phyloP scores from a whole-genome alignment of 495 filamentous ascomycete genomes.

The Daldinia loculata region DNA sequence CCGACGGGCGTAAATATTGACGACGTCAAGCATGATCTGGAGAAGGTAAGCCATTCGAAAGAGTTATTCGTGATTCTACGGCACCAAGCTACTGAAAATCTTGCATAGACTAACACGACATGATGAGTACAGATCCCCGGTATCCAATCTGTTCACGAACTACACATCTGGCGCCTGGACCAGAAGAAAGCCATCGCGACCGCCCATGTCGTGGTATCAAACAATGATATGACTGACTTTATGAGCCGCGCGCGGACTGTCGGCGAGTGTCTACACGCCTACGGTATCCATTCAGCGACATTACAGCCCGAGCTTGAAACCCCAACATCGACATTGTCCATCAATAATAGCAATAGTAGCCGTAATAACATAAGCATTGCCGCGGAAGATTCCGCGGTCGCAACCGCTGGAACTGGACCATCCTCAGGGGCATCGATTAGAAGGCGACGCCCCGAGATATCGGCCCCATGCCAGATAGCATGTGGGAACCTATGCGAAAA shows the following conservation, averaged over 20 bases:
- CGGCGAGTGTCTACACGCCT: conserved; percentile 84
- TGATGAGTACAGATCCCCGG: conserved; percentile 67
- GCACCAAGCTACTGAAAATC: background rate
- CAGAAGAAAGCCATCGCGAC: conserved; percentile 90
- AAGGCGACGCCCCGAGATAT: conserved; percentile 36
- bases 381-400: background rate
- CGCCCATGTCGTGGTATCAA: conserved; percentile 82
- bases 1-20: conserved; percentile 79
- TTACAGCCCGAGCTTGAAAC: conserved; percentile 79
- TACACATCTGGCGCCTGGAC: conserved; percentile 93
- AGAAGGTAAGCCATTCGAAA: conserved; percentile 52
- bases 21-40: conserved; percentile 89
- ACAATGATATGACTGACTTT: conserved; percentile 67
- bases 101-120: background rate
- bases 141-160: conserved; percentile 82
- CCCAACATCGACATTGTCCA: background rate
- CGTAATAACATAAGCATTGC: conserved; percentile 5
- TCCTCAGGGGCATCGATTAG: conserved; percentile 39
- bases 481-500: conserved; percentile 48
- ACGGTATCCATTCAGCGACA: conserved; percentile 91
- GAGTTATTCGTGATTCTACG: background rate
- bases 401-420: background rate
- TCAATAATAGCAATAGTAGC: background rate
- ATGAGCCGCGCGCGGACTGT: conserved; percentile 81
- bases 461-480: conserved; percentile 42